These are phyloP conservation scores for Corrigiola litoralis DNA, from an alignment of 179 eudicot species.

Conservation along the genomic window DNA sequence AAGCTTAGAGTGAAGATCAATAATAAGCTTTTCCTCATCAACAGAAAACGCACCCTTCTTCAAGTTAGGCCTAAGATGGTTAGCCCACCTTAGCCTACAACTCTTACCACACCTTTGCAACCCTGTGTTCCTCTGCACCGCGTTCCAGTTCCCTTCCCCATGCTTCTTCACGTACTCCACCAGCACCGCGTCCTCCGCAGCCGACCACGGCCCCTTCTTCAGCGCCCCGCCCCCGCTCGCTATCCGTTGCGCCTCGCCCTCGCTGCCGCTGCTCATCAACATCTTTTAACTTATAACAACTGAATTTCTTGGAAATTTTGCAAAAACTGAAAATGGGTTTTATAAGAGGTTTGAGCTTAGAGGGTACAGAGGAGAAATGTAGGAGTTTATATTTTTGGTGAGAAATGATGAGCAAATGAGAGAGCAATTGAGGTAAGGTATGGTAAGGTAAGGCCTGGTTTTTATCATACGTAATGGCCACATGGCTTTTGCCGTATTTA, in stretches of 20 bases:
- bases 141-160: conserved; percentile 54
- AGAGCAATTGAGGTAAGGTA: not conserved
- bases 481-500: conserved; percentile 21
- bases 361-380: conserved; percentile 6
- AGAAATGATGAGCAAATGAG: not conserved
- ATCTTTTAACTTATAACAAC: no score
- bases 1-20: conserved; percentile 46
- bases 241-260: not conserved
- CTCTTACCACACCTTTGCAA: conserved; percentile 53
- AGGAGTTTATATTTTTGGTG: not conserved
- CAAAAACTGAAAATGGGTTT: not conserved
- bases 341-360: conserved; percentile 1
- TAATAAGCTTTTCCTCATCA: conserved; percentile 44
- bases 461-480: conserved; percentile 21
- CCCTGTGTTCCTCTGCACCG: conserved; percentile 43
- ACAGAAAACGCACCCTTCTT: conserved; percentile 52
- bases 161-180: conserved; percentile 38
- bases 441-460: not conserved
- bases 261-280: not conserved
- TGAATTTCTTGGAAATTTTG: no score
- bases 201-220: conserved; percentile 71
- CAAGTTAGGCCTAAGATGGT: conserved; percentile 52
- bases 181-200: conserved; percentile 48
- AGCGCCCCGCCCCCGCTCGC: not conserved
- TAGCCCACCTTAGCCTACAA: conserved; percentile 58